These are phyloP conservation scores for Saccharomyces pastorianus DNA, from an alignment of 1,139 yeast genomes.

Conservation along the genomic window DNA sequence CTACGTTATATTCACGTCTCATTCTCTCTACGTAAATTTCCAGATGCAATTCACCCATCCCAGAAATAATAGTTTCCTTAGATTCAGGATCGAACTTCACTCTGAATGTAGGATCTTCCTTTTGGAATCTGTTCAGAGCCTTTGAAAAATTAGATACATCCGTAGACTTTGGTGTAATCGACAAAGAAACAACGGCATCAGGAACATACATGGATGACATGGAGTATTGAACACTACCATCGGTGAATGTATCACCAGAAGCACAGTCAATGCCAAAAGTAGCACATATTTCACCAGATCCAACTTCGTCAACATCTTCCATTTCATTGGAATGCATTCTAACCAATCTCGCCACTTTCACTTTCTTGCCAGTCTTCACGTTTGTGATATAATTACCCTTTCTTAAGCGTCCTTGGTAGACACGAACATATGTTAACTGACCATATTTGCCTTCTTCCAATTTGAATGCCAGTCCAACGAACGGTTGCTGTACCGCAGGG, in stretches of 20 bases:
- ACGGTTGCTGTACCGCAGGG: constrained; percentile 70
- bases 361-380: constrained; percentile 85
- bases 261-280: constrained; percentile 98
- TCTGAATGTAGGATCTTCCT: constrained; percentile 97
- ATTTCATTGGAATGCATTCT: constrained; percentile 98
- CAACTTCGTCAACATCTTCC: constrained; percentile 95
- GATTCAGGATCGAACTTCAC: constrained; percentile 86
- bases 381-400: constrained; percentile 87
- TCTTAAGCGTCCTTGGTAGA: constrained; percentile 88
- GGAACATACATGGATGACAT: constrained; percentile 99
- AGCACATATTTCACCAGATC: constrained; percentile 98
- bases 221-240: constrained; percentile 67
- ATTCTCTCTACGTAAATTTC: constrained; percentile 97
- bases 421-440: constrained; percentile 91
- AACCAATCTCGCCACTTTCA: constrained; percentile 86
- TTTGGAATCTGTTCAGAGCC: constrained; percentile 94
- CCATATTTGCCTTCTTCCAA: constrained; percentile 98
- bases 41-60: constrained; percentile 97
- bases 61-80: constrained; percentile 94
- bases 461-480: constrained; percentile 94
- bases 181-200: constrained; percentile 91
- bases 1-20: constrained; percentile 94
- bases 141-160: constrained; percentile 87
- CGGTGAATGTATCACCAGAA: constrained; percentile 97
- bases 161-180: constrained; percentile 80